A percentile compares a stretch with the other conserved stretches of the same genome.
phyloP scores from a whole-genome alignment of 1,284 basidiomycete genomes.

The Trichosporon inkin region DNA sequence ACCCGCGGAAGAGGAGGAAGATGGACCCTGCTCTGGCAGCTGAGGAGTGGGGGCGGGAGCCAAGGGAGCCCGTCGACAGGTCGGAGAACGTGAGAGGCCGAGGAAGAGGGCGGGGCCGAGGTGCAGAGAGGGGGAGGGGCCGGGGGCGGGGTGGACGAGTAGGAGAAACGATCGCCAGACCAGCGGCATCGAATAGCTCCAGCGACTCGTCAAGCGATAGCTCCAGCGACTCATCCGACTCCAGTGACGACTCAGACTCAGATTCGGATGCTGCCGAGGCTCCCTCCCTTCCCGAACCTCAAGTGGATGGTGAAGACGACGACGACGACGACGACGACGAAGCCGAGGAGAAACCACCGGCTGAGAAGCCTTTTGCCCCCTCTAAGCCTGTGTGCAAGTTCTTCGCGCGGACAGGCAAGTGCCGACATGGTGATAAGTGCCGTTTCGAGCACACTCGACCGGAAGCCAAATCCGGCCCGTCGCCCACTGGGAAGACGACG shows the following conservation, averaged over 20 bases:
- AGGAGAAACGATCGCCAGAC: neutral
- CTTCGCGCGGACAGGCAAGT: constrained; percentile 39
- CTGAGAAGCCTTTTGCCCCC: constrained; percentile 11
- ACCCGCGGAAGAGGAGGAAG: constrained; percentile 47
- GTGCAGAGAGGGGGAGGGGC: constrained; percentile 12
- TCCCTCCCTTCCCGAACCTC: neutral
- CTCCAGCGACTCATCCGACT: constrained; percentile 16
- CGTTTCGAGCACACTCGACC: constrained; percentile 30
- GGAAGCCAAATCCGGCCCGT: neutral
- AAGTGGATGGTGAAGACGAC: neutral
- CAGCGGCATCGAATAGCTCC: neutral
- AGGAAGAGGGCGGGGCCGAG: constrained; percentile 11
- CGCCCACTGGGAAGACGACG: neutral
- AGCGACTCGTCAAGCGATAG: constrained; percentile 16
- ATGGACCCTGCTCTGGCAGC: constrained; percentile 37
- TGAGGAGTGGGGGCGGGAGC: constrained; percentile 43
- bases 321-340: neutral
- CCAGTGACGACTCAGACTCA: constrained; percentile 19
- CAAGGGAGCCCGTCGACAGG: constrained; percentile 7
- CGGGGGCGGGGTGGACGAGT: neutral
- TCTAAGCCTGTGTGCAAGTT: constrained; percentile 32
- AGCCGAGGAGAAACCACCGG: neutral
- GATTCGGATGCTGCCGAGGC: constrained; percentile 19
- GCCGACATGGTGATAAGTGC: constrained; percentile 39
- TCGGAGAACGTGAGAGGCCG: constrained; percentile 28